These are phyloP conservation scores for Malus hybrid DNA, from an alignment of 331 rosid genomes.

Conservation along the genomic window DNA sequence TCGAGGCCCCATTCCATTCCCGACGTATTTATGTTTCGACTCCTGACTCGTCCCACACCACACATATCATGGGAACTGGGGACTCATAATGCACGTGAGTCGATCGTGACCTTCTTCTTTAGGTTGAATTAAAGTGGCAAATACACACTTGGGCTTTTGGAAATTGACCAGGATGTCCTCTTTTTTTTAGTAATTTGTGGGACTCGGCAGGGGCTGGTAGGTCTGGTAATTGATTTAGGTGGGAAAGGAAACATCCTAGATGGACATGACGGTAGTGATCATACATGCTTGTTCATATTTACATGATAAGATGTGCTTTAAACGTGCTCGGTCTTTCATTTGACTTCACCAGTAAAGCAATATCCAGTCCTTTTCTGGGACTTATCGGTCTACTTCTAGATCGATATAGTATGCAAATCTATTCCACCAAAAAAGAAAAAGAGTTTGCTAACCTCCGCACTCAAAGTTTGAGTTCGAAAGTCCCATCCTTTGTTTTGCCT, in stretches of 20 bases:
- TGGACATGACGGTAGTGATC: neutral
- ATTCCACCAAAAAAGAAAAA: too few relatives aligned
- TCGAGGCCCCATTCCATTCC: neutral
- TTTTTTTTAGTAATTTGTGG: neutral
- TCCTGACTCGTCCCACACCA: conserved; percentile 1
- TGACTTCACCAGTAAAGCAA: too few relatives aligned
- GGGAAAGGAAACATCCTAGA: neutral
- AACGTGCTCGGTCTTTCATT: too few relatives aligned
- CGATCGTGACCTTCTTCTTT: neutral
- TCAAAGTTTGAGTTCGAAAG: too few relatives aligned
- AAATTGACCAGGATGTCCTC: neutral
- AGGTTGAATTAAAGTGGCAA: neutral
- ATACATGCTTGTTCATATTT: too few relatives aligned
- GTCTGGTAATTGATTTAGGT: neutral
- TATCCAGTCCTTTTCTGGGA: too few relatives aligned
- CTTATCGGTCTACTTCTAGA: too few relatives aligned
- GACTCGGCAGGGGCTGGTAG: neutral
- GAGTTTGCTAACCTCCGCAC: too few relatives aligned
- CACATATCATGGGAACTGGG: neutral
- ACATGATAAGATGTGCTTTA: too few relatives aligned
- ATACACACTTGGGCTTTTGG: neutral
- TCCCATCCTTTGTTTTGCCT: too few relatives aligned
- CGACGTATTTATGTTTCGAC: neutral
- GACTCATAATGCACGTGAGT: neutral
- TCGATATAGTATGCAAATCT: too few relatives aligned